Conservation (phyloP, 805 yeast species). For the Saccharomycopsis schoenii region DNA sequence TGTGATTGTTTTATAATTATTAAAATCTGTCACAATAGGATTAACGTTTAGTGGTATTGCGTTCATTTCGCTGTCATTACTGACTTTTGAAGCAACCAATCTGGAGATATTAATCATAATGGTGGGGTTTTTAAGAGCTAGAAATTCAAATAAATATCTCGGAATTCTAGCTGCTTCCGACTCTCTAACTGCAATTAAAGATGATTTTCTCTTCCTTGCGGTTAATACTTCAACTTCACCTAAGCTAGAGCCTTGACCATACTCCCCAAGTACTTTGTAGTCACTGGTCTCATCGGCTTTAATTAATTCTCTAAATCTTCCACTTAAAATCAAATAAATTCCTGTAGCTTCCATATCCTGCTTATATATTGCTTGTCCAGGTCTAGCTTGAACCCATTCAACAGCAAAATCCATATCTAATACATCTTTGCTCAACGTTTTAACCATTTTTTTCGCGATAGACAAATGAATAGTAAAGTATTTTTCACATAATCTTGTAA, state of each 20-base stretch:
- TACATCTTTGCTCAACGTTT: constrained; percentile 56
- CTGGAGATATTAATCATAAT: constrained; percentile 85
- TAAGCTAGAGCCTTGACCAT: constrained; percentile 88
- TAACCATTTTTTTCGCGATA: constrained; percentile 63
- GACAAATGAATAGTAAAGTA: constrained; percentile 68
- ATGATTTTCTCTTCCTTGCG: constrained; percentile 55
- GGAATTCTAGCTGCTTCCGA: constrained; percentile 93
- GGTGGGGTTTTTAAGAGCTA: constrained; percentile 78
- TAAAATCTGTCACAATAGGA: constrained; percentile 19
- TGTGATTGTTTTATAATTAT: constrained; percentile 68
- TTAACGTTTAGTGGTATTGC: constrained; percentile 11
- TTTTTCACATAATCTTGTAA: constrained; percentile 62
- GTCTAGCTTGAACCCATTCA: constrained; percentile 90
- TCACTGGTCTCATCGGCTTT: constrained; percentile 12
- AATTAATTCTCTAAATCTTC: constrained; percentile 63
- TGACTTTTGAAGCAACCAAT: constrained; percentile 60
- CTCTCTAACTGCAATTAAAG: constrained; percentile 81
- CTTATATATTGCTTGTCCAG: constrained; percentile 69
- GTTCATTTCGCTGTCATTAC: constrained; percentile 17
- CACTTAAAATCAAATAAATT: constrained; percentile 80
- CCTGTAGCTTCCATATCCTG: constrained; percentile 89
- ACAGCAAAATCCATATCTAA: constrained; percentile 79
- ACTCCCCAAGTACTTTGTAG: constrained; percentile 45
- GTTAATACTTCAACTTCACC: constrained; percentile 94
- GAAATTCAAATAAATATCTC: constrained; percentile 73